A percentile compares a stretch with the other conserved stretches of the same genome.
Evolutionary conservation across 495 filamentous ascomycete genomes (phyloP).

Genomic region (Cladorrhinum samala): DNA sequence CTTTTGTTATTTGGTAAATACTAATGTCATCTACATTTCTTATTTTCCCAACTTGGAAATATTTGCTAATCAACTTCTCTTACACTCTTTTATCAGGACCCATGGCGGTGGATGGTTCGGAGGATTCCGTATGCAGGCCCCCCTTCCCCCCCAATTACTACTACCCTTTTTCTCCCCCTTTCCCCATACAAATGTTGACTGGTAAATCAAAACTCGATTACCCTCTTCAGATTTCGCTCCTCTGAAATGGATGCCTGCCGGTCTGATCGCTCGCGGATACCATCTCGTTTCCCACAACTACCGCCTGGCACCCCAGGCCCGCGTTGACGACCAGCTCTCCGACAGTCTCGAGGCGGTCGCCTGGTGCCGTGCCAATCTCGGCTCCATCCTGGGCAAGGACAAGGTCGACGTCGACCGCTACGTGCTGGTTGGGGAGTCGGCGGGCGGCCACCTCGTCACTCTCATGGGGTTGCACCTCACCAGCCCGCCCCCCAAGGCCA

Average conservation of each 20-base stretch:
- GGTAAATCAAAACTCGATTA: background rate
- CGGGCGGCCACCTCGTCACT: constrained; percentile 21
- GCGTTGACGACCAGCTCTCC: constrained; percentile 19
- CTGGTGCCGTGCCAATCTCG: constrained; percentile 20
- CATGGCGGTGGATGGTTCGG: constrained; percentile 28
- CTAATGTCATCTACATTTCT: no score
- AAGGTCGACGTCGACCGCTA: constrained; percentile 25
- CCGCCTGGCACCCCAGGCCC: constrained; percentile 24
- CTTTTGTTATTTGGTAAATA: constrained; percentile 17
- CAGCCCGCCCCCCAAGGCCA: constrained; percentile 11
- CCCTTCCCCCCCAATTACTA: background rate
- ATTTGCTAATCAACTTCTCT: no score
- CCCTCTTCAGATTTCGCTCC: constrained; percentile 13
- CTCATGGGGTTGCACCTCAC: constrained; percentile 16
- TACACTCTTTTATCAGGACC: constrained; percentile 8
- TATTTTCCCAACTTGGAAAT: no score
- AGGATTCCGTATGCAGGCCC: constrained; percentile 19
- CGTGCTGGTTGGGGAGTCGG: constrained; percentile 24
- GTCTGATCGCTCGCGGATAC: constrained; percentile 20
- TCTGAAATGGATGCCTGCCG: constrained; percentile 19
- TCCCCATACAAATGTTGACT: background rate
- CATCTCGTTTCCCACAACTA: constrained; percentile 30
- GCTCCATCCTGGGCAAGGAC: constrained; percentile 14
- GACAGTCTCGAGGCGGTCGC: constrained; percentile 20
- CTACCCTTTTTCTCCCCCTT: background rate